phyloP scores from a whole-genome alignment of 2,329 filamentous ascomycete species.

The Pseudocercospora crystallina region DNA sequence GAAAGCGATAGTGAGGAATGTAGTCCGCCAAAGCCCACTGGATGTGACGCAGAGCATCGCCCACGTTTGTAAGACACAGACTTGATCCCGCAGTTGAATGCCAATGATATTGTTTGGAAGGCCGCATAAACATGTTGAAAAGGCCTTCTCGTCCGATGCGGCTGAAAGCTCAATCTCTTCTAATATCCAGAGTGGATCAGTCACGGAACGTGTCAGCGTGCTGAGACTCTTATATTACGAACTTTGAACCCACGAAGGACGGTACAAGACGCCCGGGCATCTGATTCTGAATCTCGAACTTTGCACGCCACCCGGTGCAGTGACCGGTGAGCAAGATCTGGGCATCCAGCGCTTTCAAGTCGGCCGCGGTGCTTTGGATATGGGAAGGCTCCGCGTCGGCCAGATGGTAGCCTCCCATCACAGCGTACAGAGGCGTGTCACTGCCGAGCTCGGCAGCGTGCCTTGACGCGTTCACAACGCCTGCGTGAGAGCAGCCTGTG shows the following conservation, averaged over 20 bases:
- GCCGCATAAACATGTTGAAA: no score
- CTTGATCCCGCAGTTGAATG: no score
- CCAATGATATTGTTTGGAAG: no score
- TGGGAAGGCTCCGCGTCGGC: constrained; percentile 27
- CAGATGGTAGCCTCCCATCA: constrained; percentile 33
- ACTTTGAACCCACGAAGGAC: constrained; percentile 29
- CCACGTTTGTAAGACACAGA: no score
- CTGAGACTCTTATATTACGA: constrained; percentile 10
- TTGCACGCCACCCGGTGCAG: constrained; percentile 32
- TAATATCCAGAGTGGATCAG: no score
- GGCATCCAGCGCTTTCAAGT: constrained; percentile 25
- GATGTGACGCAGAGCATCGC: no score
- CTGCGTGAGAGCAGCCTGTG: constrained; percentile 32
- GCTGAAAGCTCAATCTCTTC: no score
- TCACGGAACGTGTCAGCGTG: no score
- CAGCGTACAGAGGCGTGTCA: constrained; percentile 28
- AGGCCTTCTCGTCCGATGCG: no score
- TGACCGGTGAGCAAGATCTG: constrained; percentile 28
- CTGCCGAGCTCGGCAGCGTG: constrained; percentile 24
- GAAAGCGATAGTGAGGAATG: no score
- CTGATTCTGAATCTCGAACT: constrained; percentile 28
- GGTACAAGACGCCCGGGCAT: constrained; percentile 30
- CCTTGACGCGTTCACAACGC: constrained; percentile 29
- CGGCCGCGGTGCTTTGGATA: constrained; percentile 22
- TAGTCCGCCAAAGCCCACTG: no score